Base-by-base conservation (phyloP, 2,329 filamentous ascomycete species). In the Fusarium veterinarium region DNA sequence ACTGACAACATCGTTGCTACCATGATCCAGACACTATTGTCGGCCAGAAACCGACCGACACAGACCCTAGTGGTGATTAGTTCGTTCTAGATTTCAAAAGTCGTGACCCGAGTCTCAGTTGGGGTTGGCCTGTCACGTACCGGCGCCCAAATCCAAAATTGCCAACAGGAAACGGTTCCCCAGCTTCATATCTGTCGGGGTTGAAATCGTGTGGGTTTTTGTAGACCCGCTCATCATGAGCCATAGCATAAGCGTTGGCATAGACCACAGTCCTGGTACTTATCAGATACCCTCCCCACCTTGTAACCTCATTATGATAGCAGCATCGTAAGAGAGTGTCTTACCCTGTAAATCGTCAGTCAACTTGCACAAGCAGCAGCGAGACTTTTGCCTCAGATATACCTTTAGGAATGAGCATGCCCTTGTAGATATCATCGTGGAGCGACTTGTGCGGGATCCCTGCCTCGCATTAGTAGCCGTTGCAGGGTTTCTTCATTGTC, bases 351-450 rank as follows among this genome's bases (percentile, higher is more conserved):
- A 40, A 23, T 14, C 41, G 37, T 71, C 59, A 76, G 62, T 52
- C 44, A 14, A 31, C 7, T 44, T 40, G 14, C 16, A 33, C 11
- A 11, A 10, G 7, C 5, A 17, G 17, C 7, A 16, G 28, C 20
- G 35, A 33, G 14, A n/a, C 4, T 20, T 45, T 20, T 33, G 16
- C 20, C 31, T 31, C 1, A 6, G 4, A 28, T 68, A 28, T 69
- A 79, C 89, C 89, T 69, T 85, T 86, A 17, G 87, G 88, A 66
- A 91, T 89, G 69, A 86, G 84, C 81, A 89, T 87, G 52, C 85
- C 87, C 30, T 86, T 81, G 73, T 90, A 91, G 35, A 86, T 80
- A 71, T 91, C 89, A 64, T 91, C 88, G 59, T 86, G 78, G 6
- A 86, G 82, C 17, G 87, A 83, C 66, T 82, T 85, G 78, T 91